Evolutionary conservation across 148 eudicot genomes (phyloP), one percentile per base, ranked within the genome.

Genomic region (Linanthus parryae): DNA sequence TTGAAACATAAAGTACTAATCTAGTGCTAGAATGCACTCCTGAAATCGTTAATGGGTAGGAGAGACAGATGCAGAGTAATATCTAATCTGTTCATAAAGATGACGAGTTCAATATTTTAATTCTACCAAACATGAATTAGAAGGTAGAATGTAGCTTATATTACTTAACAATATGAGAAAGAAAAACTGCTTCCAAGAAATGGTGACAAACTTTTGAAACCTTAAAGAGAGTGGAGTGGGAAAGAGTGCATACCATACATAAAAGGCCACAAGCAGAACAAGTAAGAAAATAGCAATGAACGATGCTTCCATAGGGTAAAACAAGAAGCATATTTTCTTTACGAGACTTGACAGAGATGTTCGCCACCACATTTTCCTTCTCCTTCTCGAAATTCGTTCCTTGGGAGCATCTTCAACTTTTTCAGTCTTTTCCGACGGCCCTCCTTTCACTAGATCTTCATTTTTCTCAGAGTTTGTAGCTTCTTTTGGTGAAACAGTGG

Each of bases 261-360:
- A 92, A 56, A 87, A 92, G 50, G 85, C 88, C 67, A 87, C 89
- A 59, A 92, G 77, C 79, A 92, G 66, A 61, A 92, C 74, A 17
- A 76, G 83, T 41, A 88, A 68, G 70, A 84, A 39, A 56, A 92
- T 65, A 41, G 91, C 84, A 41, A 88, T 66, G 19, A 84, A 35
- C 33, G 99, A 92, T 51, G 94, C 64, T 72, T 88, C 99, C 66
- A 84, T 50, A 26, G 99, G n/a, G 96, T 51, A 92, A 75, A 57
- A 77, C 79, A 69, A 84, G 81, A 64, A 80, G 94, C 70, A 76
- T 79, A 62, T 72, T 77, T 56, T 74, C 78, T 44, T 54, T 64
- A 46, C 67, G 73, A 34, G 91, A 66, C 69, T 59, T 85, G 46
- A 72, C 45, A 36, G 82, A 67, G 56, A 59, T 63, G 59, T 59